These are phyloP conservation scores for Dryadomyces sulphureus DNA, from an alignment of 2,329 filamentous ascomycete genomes.

Conservation along the genomic window DNA sequence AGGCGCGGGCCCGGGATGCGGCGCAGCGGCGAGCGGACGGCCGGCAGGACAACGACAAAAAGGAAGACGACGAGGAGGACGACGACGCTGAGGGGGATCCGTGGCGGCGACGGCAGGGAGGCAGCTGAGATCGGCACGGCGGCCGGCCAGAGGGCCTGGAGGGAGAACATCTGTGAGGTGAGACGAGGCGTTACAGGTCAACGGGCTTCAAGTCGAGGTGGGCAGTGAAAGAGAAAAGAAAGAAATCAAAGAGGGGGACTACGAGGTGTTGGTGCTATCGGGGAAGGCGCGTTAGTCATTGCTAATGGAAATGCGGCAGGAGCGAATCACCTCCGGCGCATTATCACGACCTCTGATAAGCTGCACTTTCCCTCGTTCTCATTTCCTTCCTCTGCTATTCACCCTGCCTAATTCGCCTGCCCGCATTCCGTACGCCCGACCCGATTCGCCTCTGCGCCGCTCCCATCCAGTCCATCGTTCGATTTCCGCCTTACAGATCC, in stretches of 20 bases:
- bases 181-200: too few relatives aligned
- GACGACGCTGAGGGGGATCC: conserved; percentile 2
- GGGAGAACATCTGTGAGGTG: background rate
- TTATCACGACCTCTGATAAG: too few relatives aligned
- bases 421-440: too few relatives aligned
- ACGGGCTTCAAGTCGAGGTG: too few relatives aligned
- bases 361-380: too few relatives aligned
- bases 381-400: too few relatives aligned
- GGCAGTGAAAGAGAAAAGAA: background rate
- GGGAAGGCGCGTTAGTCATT: background rate
- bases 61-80: conserved; percentile 2
- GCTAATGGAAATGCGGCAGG: background rate
- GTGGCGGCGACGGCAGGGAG: background rate
- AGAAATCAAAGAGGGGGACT: too few relatives aligned
- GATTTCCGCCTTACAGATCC: background rate
- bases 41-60: conserved; percentile 4
- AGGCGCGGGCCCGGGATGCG: conserved; percentile 31
- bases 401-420: too few relatives aligned
- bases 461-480: too few relatives aligned
- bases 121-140: background rate
- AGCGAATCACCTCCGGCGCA: conserved; percentile 1
- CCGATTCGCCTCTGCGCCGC: too few relatives aligned
- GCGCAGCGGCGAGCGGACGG: conserved; percentile 22
- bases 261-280: background rate
- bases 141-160: background rate